Base-by-base conservation (phyloP, 345 rosid genomes). In the Camelina neglecta region DNA sequence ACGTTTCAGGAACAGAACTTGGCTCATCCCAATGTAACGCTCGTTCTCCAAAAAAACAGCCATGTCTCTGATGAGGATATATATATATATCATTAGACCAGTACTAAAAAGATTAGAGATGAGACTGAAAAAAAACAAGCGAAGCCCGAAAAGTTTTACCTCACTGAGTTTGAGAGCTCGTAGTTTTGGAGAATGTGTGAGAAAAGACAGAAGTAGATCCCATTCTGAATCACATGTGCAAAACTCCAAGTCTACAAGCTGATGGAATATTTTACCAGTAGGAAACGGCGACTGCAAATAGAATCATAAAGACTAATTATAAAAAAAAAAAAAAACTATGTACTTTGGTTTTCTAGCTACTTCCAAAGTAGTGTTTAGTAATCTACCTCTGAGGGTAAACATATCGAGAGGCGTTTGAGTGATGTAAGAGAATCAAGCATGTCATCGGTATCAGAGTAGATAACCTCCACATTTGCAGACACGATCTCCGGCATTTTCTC, bases 121-220 rank as follows among this genome's bases (percentile, higher is more conserved):
- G 60, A 26, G 23, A 18, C 7, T 13, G 7, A 45, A 7, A 49
- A 51, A 21, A 51, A 51, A 1, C 56, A 13, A 1, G 29, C 8
- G 36, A 11, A 10, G 8, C 5, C 13, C 13, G 44, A 41, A 59
- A 24, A 4, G 29, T 16, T 13, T 42, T 71, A 71, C 67, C 49
- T 60, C 66, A 21, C 18, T 36, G 20, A 71, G 57, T n/a, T 49
- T 60, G 75, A 60, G 75, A 71, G 59, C n/a, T 21, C 38, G 58
- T 10, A 71, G 67, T 60, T 49, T 48, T 1, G 75, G 75, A n/a
- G 75, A 60, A 60, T 33, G 49, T 15, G 60, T 23, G 24, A 71
- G 67, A 2, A 71, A 5, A 58, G 4, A 12, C 48, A 71, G 59
- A 60, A 71, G 75, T 60, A 47, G 12, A 57, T 69, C 65, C 73